Evolutionary conservation across 257 asterid genomes (phyloP).

Genomic region (Galeopsis tetrahit): DNA sequence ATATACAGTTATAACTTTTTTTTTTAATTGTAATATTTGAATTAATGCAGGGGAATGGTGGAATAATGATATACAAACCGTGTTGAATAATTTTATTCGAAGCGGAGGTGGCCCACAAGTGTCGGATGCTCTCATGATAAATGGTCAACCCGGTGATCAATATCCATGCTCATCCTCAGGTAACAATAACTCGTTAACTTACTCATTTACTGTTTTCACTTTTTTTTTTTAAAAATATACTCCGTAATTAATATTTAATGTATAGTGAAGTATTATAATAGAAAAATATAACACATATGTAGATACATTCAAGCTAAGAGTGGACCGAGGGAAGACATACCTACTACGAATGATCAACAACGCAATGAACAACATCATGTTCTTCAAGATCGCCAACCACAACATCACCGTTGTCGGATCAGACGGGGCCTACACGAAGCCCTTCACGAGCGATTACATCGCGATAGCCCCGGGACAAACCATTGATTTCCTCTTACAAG

Average conservation of each 20-base stretch:
- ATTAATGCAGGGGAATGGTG: slow-evolving; percentile 53
- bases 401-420: slow-evolving; percentile 58
- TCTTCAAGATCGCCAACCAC: slow-evolving; percentile 59
- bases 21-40: no score
- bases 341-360: slow-evolving; percentile 57
- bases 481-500: slow-evolving; percentile 51
- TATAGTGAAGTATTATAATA: no score
- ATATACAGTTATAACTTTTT: no score
- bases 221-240: no score
- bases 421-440: slow-evolving; percentile 59
- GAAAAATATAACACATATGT: background rate
- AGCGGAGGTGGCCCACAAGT: slow-evolving; percentile 41
- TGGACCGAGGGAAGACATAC: slow-evolving; percentile 51
- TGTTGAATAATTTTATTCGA: slow-evolving; percentile 30
- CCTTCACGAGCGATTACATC: slow-evolving; percentile 42
- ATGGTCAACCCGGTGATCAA: slow-evolving; percentile 64
- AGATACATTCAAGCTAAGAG: slow-evolving; percentile 55
- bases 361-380: slow-evolving; percentile 61
- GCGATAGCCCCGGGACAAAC: slow-evolving; percentile 68
- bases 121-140: slow-evolving; percentile 51
- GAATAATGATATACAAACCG: slow-evolving; percentile 41
- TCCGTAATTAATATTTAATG: no score
- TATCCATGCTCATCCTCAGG: slow-evolving; percentile 39
- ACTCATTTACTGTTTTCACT: no score
- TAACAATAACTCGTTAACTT: background rate